A percentile compares a stretch with the other conserved stretches of the same genome.
Conservation (phyloP, 1,284 basidiomycete species). For the Apiotrichum mycotoxinovorans region DNA sequence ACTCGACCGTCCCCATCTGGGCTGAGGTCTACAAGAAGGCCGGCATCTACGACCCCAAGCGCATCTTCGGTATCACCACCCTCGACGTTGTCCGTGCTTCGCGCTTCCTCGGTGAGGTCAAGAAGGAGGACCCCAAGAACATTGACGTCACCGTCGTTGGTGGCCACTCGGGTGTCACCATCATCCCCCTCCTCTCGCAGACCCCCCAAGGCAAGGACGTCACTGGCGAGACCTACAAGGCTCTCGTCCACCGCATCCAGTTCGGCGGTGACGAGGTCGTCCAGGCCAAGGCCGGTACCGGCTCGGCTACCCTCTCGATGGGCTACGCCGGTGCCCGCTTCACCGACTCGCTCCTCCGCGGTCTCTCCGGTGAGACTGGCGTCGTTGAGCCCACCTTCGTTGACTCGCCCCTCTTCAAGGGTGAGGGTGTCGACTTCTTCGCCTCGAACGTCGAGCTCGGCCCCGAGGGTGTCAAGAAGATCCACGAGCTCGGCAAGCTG, state of each 20-base stretch:
- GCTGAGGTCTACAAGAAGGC: conserved; percentile 92
- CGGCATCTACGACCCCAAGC: conserved; percentile 85
- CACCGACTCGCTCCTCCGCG: conserved; percentile 71
- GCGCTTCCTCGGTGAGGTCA: conserved; percentile 83
- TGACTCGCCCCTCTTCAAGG: conserved; percentile 70
- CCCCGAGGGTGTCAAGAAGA: conserved; percentile 81
- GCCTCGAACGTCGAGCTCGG: conserved; percentile 79
- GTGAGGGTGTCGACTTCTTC: conserved; percentile 78
- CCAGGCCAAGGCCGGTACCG: conserved; percentile 84
- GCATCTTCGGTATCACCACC: conserved; percentile 94
- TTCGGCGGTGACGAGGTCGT: conserved; percentile 92
- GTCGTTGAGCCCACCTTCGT: conserved; percentile 82
- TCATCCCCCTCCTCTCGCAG: conserved; percentile 94
- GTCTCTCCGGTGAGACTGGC: conserved; percentile 82
- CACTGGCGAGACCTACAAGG: conserved; percentile 57
- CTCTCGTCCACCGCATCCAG: conserved; percentile 83
- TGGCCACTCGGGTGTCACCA: conserved; percentile 94
- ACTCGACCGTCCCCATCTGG: conserved; percentile 96
- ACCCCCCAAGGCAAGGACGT: conserved; percentile 60
- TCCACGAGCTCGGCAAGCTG: conserved; percentile 72
- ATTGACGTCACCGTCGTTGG: conserved; percentile 80
- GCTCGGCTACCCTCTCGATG: conserved; percentile 84
- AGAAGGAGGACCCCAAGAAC: conserved; percentile 61
- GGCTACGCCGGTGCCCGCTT: conserved; percentile 85
- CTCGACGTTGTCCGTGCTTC: conserved; percentile 96